These are phyloP conservation scores for Dioscorea alata DNA, from an alignment of 106 monocot genomes.

Conservation along the genomic window DNA sequence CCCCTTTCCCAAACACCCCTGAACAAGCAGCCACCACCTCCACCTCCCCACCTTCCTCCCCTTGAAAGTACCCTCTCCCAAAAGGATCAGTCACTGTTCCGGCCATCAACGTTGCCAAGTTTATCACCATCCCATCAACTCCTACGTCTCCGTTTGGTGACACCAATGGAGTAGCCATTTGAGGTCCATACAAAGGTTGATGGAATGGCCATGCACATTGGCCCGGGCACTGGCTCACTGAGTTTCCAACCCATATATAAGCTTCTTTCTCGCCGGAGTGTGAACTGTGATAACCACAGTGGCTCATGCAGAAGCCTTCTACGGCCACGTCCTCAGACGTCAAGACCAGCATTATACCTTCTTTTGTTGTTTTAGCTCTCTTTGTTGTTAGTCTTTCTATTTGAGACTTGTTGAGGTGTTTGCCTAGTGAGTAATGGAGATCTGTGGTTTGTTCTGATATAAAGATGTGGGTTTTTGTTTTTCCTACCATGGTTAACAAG, in stretches of 20 bases:
- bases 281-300: conserved; percentile 55
- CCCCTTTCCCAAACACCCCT: conserved; percentile 17
- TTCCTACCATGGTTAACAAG: neutral
- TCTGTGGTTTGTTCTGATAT: conserved; percentile 15
- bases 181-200: conserved; percentile 28
- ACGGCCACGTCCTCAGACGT: conserved; percentile 56
- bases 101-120: conserved; percentile 13
- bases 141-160: conserved; percentile 25
- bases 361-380: neutral
- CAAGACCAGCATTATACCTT: conserved; percentile 37
- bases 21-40: conserved; percentile 21
- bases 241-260: conserved; percentile 39
- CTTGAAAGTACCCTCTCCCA: conserved; percentile 15
- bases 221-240: conserved; percentile 26
- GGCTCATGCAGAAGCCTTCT: conserved; percentile 70
- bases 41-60: conserved; percentile 5
- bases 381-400: conserved; percentile 20
- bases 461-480: conserved; percentile 1
- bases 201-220: conserved; percentile 33
- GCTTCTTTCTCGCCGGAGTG: conserved; percentile 1
- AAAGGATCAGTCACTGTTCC: conserved; percentile 18
- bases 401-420: conserved; percentile 3
- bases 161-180: conserved; percentile 9
- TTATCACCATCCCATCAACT: conserved; percentile 19
- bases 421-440: conserved; percentile 5